Evolutionary conservation across 2,329 filamentous ascomycete genomes (phyloP), one percentile per base, ranked within the genome.

Genomic region (Pestalotiopsis sp.): DNA sequence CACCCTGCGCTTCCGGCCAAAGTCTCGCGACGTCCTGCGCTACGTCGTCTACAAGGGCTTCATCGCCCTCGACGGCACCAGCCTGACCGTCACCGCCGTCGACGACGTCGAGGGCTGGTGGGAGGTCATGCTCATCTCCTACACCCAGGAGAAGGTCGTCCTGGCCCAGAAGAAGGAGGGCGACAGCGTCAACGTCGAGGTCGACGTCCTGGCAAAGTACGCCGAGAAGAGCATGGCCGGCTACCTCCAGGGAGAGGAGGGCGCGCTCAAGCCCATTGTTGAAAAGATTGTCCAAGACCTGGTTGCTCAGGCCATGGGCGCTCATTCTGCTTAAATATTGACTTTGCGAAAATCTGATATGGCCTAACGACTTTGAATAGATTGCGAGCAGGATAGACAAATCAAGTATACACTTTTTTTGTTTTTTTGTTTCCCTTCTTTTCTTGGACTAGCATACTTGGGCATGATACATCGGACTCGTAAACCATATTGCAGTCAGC

Each of bases 41-140:
- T 98, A 98, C 81, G 87, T 99, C 68, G 94, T 99, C 20, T 94
- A 97, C 85, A 99, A 99, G 86, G 96, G 96, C 64, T 99, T 94
- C 80, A 90, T 99, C 67, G 94, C 95, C 59, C 88, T 99, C 64
- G 96, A 99, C 78, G 96, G 96, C 4, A 95, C 96, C 27, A 98
- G 95, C 78, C 84, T 99, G 84, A 99, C 96, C 0, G 88, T 99
- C 2, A 98, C 95, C 2, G 87, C 88, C 73, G 95, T 98, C 38
- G 83, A 95, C 75, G 95, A 98, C 80, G 86, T 78, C 3, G 88
- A 90, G 72, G 91, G 92, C 57, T 97, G 94, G 80, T 98, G 91
- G 88, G 96, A 98, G 87, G 92, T 99, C 64, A 99, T 99, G 96
- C 85, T 99, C 70, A 98, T 99, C 79, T 89, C 93, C 9, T 99